Evolutionary conservation across 2,329 filamentous ascomycete species (phyloP), one percentile per base, ranked within the genome.

Genomic region (Lojkania enalia): DNA sequence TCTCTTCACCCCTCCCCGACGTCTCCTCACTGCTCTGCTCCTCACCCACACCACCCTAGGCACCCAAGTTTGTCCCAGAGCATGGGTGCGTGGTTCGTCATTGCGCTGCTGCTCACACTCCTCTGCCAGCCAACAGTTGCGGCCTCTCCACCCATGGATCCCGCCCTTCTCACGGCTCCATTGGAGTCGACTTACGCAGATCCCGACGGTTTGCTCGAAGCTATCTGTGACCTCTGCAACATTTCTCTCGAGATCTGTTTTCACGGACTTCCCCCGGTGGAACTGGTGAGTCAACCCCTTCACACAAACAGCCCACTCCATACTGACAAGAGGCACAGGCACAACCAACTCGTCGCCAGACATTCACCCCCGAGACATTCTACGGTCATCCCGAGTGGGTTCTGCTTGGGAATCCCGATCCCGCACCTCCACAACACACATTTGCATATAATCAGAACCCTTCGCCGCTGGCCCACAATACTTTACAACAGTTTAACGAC

Each of bases 11-110:
- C 27, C 21, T 36, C 27, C 25, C n/a, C 11, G 21, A 20, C 16
- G 27, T 25, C 20, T 19, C 23, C 20, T 44, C 48, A 30, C 46
- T 52, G 44, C 39, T 52, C 49, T 46, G 42, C 53, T 35, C 36
- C 38, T n/a, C 35, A 36, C 38, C 43, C 20, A 35, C 36, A 18
- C 41, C 15, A 51, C 45, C 58, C 48, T 42, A 64, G 63, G 59
- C 61, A 62, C 14, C 58, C 18, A 57, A 20, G 42, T 41, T 19
- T 29, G 38, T 31, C 37, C 42, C 39, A 42, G 49, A 65, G 56
- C 50, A 67, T 69, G 66, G 51, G 50, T 54, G 58, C 46, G 43
- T 54, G 60, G 44, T 50, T 69, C 20, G 35, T 62, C 7, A 18
- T 63, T 44, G 49, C 53, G 41, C 48, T 67, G 40, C 40, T 67